Evolutionary conservation across 2,329 filamentous ascomycete genomes (phyloP), one percentile per base, ranked within the genome.

Genomic region (Neocatenulostroma microsporum): DNA sequence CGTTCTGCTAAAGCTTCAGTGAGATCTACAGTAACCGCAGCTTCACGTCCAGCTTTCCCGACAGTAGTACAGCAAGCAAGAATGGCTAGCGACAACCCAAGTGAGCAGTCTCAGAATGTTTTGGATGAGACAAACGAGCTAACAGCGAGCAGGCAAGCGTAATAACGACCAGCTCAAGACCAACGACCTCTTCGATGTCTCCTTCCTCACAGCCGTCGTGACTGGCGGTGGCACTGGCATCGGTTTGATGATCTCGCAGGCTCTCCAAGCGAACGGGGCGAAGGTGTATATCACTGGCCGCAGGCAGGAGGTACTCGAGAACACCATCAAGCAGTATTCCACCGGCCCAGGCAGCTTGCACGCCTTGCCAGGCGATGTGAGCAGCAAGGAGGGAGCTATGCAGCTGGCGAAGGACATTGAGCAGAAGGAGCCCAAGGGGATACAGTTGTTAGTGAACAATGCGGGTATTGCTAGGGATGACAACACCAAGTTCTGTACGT

Each of bases 391-490:
- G 8, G 70, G 71, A 7, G 51, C 60, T n/a, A 51, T 64, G 33
- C 54, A 60, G 14, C 53, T 67, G 10, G 62, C 60, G 26, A 55
- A 62, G 24, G 61, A 65, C 37, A 46, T 69, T 9, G 50, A 53
- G 32, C 41, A 58, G 39, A 67, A 68, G 40, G 72, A 76, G 47
- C 57, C 66, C 1, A 64, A 67, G 6, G 71, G 71, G 3, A 68
- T 76, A 20, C 69, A 76, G 38, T 50, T 76, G 30, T 60, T 74
- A 5, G 67, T 74, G 14, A 73, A 73, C 51, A 73, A 72, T 36
- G 70, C 69, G 7, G 70, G 72, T 2, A 63, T 74, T 37, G 69
- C 72, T 11, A 59, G 62, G 21, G 73, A 76, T 44, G 63, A 72
- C 28, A 61, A 62, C 34, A 75, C 70, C 2, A 67, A 66, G 34